Evolutionary conservation across 2,329 filamentous ascomycete species (phyloP), one percentile per base, ranked within the genome.

Genomic region (Fusarium denticulatum): DNA sequence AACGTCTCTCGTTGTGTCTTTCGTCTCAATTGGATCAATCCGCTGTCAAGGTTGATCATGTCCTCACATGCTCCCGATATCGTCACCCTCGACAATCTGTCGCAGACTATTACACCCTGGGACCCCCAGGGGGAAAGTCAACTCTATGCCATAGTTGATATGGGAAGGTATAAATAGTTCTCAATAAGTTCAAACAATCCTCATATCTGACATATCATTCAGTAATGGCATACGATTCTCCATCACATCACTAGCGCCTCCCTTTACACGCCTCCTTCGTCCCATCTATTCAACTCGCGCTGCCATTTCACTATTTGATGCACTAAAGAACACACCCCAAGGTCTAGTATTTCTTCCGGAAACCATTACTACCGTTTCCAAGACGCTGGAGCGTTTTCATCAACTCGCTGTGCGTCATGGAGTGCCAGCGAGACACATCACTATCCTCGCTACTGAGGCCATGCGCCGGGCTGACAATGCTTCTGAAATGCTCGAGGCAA

Each of bases 161-260:
- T 90, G 87, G 88, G 88, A 78, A 89, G 88, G 88, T 88, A 67
- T 40, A 12, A n/a, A 24, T 12, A 22, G 20, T 47, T 67, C 58
- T 24, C 6, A 32, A 22, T 10, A 43, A 52, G 34, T 18, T 18
- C 20, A 49, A 22, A 49, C 15, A 49, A 45, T 15, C 49, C 14
- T 53, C 39, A 36, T 36, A 46, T 50, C 62, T 70, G 11, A 69
- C 50, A 52, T 52, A 22, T 39, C 37, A 30, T 43, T 40, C 24
- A 94, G 94, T 85, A 98, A 97, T 85, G 95, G 95, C 77, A 96
- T 97, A 77, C 94, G 95, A 62, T 97, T 97, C 86, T 96, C 94
- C 49, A 94, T 97, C 78, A 94, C 94, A 14, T 91, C 94, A 74
- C 87, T 97, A n/a, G 88, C 91, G 8, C 91, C 92, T 28, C 89